Evolutionary conservation across 1,139 yeast species (phyloP).

Genomic region (Nakaseomyces delphensis): DNA sequence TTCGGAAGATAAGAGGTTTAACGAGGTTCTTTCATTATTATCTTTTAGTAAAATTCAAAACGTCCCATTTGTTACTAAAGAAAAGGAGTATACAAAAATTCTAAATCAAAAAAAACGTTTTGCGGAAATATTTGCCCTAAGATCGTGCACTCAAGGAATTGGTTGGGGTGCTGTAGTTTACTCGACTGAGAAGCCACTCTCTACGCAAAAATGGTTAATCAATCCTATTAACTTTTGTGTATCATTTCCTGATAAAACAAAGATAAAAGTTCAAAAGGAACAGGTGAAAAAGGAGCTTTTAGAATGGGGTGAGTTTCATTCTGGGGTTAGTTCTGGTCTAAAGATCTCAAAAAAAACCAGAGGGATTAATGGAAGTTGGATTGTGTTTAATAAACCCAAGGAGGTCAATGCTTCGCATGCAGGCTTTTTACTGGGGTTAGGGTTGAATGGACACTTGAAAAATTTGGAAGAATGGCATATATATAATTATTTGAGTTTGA

Average conservation of each 20-base stretch:
- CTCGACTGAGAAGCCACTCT: slow-evolving; percentile 65
- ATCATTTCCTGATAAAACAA: slow-evolving; percentile 59
- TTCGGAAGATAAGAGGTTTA: slow-evolving; percentile 68
- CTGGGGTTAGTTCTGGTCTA: slow-evolving; percentile 84
- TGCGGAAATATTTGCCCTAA: slow-evolving; percentile 53
- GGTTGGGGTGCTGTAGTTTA: slow-evolving; percentile 68
- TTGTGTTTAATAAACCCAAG: slow-evolving; percentile 74
- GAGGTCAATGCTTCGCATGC: slow-evolving; percentile 73
- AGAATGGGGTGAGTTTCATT: slow-evolving; percentile 88
- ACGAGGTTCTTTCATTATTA: slow-evolving; percentile 56
- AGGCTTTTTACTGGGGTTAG: slow-evolving; percentile 87
- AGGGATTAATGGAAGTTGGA: slow-evolving; percentile 87
- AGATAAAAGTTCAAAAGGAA: slow-evolving; percentile 52
- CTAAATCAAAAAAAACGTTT: slow-evolving; percentile 46
- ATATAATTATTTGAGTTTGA: slow-evolving; percentile 86
- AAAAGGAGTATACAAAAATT: slow-evolving; percentile 23
- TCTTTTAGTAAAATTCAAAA: slow-evolving; percentile 20
- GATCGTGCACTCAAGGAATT: slow-evolving; percentile 69
- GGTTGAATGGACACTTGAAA: slow-evolving; percentile 81
- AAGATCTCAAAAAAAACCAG: slow-evolving; percentile 60
- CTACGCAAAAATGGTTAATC: slow-evolving; percentile 77
- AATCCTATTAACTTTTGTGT: slow-evolving; percentile 69
- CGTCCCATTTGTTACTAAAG: slow-evolving; percentile 21
- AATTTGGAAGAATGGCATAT: slow-evolving; percentile 93
- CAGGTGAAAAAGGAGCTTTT: slow-evolving; percentile 42